Conservation (phyloP, 164 flowering plant species). For the Nelumbo lutea region DNA sequence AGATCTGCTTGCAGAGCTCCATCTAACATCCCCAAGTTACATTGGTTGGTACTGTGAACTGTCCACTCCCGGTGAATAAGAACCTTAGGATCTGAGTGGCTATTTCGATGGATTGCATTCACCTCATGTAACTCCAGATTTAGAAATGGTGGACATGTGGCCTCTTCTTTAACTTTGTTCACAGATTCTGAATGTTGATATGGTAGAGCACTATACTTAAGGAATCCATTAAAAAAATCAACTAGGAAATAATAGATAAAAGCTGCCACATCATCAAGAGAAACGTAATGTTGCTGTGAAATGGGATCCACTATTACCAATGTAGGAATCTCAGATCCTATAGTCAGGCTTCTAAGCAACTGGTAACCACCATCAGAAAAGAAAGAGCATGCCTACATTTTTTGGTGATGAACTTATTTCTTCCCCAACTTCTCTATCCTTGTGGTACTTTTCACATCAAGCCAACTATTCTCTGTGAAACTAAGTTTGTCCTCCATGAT, state of each 20-base stretch:
- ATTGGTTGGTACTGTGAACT: too few species aligned
- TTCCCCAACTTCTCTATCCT: slow-evolving; percentile 14
- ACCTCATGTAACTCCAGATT: slow-evolving; percentile 76
- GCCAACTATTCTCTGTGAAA: slow-evolving; percentile 17
- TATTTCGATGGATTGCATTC: slow-evolving; percentile 49
- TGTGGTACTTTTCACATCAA: slow-evolving; percentile 16
- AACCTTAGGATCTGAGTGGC: too few species aligned
- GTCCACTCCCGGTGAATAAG: too few species aligned
- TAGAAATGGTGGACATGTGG: slow-evolving; percentile 57
- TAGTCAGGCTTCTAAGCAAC: slow-evolving; percentile 55
- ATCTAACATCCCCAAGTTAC: too few species aligned
- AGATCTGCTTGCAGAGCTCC: too few species aligned
- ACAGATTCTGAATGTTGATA: slow-evolving; percentile 52
- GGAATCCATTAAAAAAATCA: slow-evolving; percentile 48
- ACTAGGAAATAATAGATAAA: slow-evolving; percentile 39
- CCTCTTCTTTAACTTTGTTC: slow-evolving; percentile 30
- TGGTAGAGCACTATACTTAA: slow-evolving; percentile 62
- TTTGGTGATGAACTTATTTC: slow-evolving; percentile 11
- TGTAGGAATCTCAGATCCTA: slow-evolving; percentile 52
- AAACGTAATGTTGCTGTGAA: slow-evolving; percentile 57
- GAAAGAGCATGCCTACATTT: slow-evolving; percentile 52
- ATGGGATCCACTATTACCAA: slow-evolving; percentile 73
- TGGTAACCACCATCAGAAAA: slow-evolving; percentile 68
- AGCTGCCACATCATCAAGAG: slow-evolving; percentile 27
- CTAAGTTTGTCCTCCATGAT: slow-evolving; percentile 9